These are phyloP conservation scores for Fraxinus cuspidata DNA, from an alignment of 257 asterid genomes.

Conservation along the genomic window DNA sequence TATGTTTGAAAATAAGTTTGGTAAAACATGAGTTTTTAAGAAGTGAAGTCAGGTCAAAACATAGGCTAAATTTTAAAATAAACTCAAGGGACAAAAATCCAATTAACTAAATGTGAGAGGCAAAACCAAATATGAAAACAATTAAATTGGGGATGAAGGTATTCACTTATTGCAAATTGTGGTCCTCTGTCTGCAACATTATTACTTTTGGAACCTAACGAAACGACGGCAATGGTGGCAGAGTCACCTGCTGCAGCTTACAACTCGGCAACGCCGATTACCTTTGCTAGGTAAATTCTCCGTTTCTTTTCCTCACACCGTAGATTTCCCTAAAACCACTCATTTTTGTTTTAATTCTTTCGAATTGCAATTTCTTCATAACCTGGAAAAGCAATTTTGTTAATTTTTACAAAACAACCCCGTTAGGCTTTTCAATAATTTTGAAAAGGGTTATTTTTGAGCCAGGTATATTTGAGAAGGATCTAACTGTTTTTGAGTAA, in stretches of 20 bases:
- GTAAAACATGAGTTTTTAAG: no score
- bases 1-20: no score
- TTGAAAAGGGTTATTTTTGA: background rate
- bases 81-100: no score
- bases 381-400: conserved; percentile 17
- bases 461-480: conserved; percentile 19
- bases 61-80: no score
- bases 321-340: conserved; percentile 26
- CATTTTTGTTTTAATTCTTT: background rate
- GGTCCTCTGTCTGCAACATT: conserved; percentile 41
- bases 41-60: no score
- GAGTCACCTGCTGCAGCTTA: conserved; percentile 11
- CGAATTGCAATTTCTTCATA: background rate
- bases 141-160: conserved; percentile 1
- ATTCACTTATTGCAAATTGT: conserved; percentile 34
- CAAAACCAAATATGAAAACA: background rate
- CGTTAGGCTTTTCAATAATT: background rate
- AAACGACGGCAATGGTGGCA: conserved; percentile 1
- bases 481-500: conserved; percentile 9
- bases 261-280: conserved; percentile 18
- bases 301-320: conserved; percentile 2
- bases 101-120: no score
- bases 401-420: background rate
- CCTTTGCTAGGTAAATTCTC: conserved; percentile 14
- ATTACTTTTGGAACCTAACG: conserved; percentile 10